Base-by-base conservation (phyloP, 768 basidiomycete genomes). In the Amanita fuliginea region DNA sequence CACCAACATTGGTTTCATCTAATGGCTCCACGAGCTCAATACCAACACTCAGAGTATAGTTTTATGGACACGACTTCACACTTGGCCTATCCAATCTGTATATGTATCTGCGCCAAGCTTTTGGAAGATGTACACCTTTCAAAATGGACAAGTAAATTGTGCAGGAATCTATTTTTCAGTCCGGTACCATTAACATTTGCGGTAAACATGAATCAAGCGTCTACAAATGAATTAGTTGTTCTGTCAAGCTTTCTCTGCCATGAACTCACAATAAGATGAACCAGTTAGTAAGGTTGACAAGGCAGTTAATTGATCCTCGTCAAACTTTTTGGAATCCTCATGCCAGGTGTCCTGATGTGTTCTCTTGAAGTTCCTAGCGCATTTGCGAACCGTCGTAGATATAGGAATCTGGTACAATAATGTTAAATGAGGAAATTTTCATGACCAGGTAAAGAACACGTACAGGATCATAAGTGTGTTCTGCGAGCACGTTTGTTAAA, bases 341-440 rank as follows among this genome's bases (percentile, higher is more conserved):
- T 87, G 83, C 89, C 89, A 91, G 11, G 86, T 90, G 66, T 92
- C 88, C 61, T 86, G 82, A 60, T 88, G 86, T 4, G 86, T 89
- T 63, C 78, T 79, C 64, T 83, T 84, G 67, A 87, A 88, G 55
- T 80, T 83, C 53, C 81, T 76, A 3, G 86, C 88, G 58, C 83
- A 90, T 55, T 80, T 83, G 33, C 83, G 71, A 39, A 93, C 86
- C 0, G 87, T 85, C 1, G 85, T 86, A 11, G 86, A 87, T 52
- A 94, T 86, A 3, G 91, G 91, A 51, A 85, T 76, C 82, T 83
- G 14, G 3, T n/a, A 43, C 34, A 44, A 40, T 9, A 37, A 45
- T 46, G 52, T 56, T 33, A 48, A 56, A 42, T 59, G 57, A 45
- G 33, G 24, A 28, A 39, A 45, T n/a, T 40, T 2, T 19, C 11